Percentiles rank a stretch among this genome's conserved stretches.
These are phyloP conservation scores for Boeremia lycopersici DNA, from an alignment of 2,329 filamentous ascomycete species.

Conservation along the genomic window DNA sequence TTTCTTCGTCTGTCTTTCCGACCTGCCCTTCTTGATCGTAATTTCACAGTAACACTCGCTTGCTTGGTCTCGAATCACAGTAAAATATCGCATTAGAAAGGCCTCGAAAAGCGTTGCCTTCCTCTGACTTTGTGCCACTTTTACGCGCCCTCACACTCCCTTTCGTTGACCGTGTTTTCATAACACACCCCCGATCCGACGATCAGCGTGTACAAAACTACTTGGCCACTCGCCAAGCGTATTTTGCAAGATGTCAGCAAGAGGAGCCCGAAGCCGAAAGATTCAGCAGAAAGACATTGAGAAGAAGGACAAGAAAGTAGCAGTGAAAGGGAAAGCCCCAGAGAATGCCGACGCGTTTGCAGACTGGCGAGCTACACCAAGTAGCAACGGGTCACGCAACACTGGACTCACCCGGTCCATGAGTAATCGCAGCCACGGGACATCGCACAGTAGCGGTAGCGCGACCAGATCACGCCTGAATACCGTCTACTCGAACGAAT, in stretches of 20 bases:
- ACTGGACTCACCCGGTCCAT: conserved; percentile 32
- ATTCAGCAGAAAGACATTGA: conserved; percentile 48
- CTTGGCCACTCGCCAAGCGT: background rate
- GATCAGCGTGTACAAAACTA: background rate
- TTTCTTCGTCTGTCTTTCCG: background rate
- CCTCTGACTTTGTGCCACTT: background rate
- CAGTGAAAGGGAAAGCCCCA: conserved; percentile 38
- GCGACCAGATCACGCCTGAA: conserved; percentile 24
- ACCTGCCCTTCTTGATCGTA: background rate
- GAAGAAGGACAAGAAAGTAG: conserved; percentile 47
- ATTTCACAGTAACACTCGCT: background rate
- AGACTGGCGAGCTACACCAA: conserved; percentile 37
- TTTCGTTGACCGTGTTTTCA: background rate
- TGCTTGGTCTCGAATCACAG: background rate
- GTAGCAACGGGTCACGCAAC: conserved; percentile 22
- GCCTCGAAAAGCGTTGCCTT: no score
- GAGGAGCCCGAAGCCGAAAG: conserved; percentile 49
- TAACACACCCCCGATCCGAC: background rate
- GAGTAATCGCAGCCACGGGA: conserved; percentile 27
- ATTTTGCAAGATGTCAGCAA: conserved; percentile 42
- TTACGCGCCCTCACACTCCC: background rate
- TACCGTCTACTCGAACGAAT: conserved; percentile 33
- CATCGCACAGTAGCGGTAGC: conserved; percentile 39
- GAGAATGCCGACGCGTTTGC: conserved; percentile 37
- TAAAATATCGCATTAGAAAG: no score